Percentiles rank a stretch among this genome's conserved stretches.
Conservation (phyloP, 2,329 filamentous ascomycete genomes). For the Pezicula rhizophila region DNA sequence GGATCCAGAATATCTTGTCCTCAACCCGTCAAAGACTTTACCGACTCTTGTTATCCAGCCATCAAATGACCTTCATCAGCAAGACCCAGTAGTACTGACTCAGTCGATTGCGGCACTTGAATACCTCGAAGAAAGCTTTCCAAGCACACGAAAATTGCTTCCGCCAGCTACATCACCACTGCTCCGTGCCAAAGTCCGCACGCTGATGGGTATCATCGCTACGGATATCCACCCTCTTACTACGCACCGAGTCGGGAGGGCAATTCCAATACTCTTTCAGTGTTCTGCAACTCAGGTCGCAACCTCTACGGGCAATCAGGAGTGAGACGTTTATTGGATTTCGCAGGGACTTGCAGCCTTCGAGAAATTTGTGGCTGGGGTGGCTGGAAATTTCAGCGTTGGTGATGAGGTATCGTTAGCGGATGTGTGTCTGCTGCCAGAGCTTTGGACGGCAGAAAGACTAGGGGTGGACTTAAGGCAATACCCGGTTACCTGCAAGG, state of each 20-base stretch:
- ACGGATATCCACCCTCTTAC: conserved; percentile 55
- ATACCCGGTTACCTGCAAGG: too few species aligned
- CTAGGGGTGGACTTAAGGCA: conserved; percentile 43
- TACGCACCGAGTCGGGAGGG: conserved; percentile 20
- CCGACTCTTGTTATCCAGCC: background rate
- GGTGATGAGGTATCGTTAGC: conserved; percentile 50
- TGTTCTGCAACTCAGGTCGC: too few species aligned
- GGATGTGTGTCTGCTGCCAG: conserved; percentile 49
- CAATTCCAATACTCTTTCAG: background rate
- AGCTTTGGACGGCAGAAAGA: conserved; percentile 29
- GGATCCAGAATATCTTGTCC: too few species aligned
- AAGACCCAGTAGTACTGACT: conserved; percentile 32
- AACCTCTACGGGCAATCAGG: too few species aligned
- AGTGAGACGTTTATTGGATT: background rate
- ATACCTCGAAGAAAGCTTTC: conserved; percentile 51
- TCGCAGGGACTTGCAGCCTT: conserved; percentile 36
- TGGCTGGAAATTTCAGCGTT: conserved; percentile 44
- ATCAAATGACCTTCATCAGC: too few species aligned
- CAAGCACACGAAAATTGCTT: conserved; percentile 32
- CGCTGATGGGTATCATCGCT: conserved; percentile 45
- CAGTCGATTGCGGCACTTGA: conserved; percentile 55
- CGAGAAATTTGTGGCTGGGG: conserved; percentile 35
- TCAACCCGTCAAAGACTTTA: too few species aligned
- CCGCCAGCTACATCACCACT: conserved; percentile 38
- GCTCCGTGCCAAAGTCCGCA: conserved; percentile 44